Conservation (phyloP, 805 yeast genomes). For the Diddensiella santjacobensis region DNA sequence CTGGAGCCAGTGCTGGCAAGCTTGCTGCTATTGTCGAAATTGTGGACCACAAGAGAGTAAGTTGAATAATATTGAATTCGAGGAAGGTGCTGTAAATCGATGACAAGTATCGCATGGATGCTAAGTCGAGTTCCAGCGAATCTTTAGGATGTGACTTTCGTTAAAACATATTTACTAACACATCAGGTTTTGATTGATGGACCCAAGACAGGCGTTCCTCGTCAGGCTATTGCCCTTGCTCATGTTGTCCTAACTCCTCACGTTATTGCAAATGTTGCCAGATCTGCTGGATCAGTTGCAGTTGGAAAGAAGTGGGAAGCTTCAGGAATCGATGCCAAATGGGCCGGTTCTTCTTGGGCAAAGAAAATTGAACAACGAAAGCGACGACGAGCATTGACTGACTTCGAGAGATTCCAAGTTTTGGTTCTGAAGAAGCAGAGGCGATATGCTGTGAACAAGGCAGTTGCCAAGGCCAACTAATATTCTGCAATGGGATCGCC, state of each 20-base stretch:
- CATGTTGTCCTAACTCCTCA: constrained; percentile 91
- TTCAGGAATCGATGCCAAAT: constrained; percentile 81
- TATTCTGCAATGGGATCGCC: background rate
- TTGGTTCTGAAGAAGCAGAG: constrained; percentile 96
- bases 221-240: constrained; percentile 87
- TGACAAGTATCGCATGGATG: no score
- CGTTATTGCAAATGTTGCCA: constrained; percentile 80
- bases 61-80: constrained; percentile 23
- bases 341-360: constrained; percentile 96
- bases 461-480: constrained; percentile 73
- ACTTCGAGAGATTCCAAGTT: constrained; percentile 99
- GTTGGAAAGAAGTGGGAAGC: constrained; percentile 93
- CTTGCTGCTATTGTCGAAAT: constrained; percentile 97
- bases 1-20: constrained; percentile 68
- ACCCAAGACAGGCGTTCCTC: constrained; percentile 80
- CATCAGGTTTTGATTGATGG: constrained; percentile 88
- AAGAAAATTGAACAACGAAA: constrained; percentile 95
- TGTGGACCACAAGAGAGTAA: constrained; percentile 97
- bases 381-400: constrained; percentile 88
- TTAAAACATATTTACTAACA: constrained; percentile 29
- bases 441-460: constrained; percentile 91
- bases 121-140: no score
- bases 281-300: constrained; percentile 85
- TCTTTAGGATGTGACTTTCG: background rate
- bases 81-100: no score